These are phyloP conservation scores for Cordyceps cateniannulata DNA, from an alignment of 2,329 filamentous ascomycete species.

Conservation along the genomic window DNA sequence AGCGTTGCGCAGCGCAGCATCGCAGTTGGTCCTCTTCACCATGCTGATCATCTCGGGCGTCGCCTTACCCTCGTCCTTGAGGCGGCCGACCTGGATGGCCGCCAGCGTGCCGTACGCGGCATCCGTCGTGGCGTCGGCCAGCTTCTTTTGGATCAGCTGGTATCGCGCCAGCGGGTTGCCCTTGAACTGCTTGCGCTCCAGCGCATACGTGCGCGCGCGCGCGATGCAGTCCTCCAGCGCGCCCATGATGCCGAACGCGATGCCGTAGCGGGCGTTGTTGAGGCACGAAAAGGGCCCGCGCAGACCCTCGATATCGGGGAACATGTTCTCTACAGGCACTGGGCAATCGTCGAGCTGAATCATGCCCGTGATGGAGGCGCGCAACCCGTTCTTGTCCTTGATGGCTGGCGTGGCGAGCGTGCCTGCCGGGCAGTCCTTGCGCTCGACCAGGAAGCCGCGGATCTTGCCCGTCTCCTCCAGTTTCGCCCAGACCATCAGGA, in stretches of 20 bases:
- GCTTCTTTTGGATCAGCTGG: slow-evolving; percentile 95
- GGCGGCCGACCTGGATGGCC: slow-evolving; percentile 79
- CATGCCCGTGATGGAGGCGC: slow-evolving; percentile 95
- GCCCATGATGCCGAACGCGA: slow-evolving; percentile 88
- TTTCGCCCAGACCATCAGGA: slow-evolving; percentile 89
- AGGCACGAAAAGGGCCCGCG: slow-evolving; percentile 87
- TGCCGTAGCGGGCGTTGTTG: slow-evolving; percentile 89
- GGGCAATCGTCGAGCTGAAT: slow-evolving; percentile 91
- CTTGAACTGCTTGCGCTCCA: slow-evolving; percentile 95
- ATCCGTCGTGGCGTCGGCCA: slow-evolving; percentile 87
- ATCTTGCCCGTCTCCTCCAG: slow-evolving; percentile 89
- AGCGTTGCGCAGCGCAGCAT: slow-evolving; percentile 74
- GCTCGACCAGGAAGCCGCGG: slow-evolving; percentile 83
- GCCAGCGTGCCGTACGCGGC: slow-evolving; percentile 87
- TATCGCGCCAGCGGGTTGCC: slow-evolving; percentile 92
- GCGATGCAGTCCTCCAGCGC: slow-evolving; percentile 87
- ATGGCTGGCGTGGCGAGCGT: slow-evolving; percentile 87
- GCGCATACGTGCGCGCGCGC: slow-evolving; percentile 75
- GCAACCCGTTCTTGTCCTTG: slow-evolving; percentile 90
- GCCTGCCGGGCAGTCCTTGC: slow-evolving; percentile 75
- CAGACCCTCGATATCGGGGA: slow-evolving; percentile 81
- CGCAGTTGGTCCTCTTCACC: slow-evolving; percentile 97
- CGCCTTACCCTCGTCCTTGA: slow-evolving; percentile 85
- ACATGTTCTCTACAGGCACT: slow-evolving; percentile 87
- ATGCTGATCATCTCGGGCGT: slow-evolving; percentile 94